These are phyloP conservation scores for Exophiala sideris DNA, from an alignment of 2,329 filamentous ascomycete species.

Conservation along the genomic window DNA sequence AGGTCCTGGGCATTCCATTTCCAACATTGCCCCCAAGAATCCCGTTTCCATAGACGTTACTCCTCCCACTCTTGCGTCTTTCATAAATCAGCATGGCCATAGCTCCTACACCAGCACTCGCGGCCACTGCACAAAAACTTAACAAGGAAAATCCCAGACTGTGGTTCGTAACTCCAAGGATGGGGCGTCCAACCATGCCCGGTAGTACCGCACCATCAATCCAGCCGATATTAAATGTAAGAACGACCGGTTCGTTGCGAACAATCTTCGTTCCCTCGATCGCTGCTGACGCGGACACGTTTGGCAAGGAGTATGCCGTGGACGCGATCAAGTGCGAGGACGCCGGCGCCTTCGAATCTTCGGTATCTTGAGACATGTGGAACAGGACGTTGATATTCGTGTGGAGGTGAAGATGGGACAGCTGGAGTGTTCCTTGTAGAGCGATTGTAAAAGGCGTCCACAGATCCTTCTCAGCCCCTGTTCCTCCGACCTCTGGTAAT, in stretches of 20 bases:
- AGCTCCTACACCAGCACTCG: constrained; percentile 28
- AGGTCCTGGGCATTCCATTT: constrained; percentile 19
- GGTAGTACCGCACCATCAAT: constrained; percentile 36
- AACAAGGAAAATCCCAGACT: constrained; percentile 28
- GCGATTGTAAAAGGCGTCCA: constrained; percentile 87
- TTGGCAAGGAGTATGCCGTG: constrained; percentile 74
- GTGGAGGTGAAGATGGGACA: constrained; percentile 84
- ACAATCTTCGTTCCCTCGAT: constrained; percentile 63
- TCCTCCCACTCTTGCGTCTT: constrained; percentile 26
- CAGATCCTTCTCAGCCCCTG: constrained; percentile 36
- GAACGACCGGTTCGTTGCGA: constrained; percentile 78
- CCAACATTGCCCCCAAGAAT: constrained; percentile 25
- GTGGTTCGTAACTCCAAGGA: constrained; percentile 26
- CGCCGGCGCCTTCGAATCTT: constrained; percentile 33
- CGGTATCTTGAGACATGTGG: constrained; percentile 48
- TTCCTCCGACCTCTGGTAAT: constrained; percentile 18
- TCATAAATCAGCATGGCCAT: constrained; percentile 29
- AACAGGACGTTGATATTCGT: constrained; percentile 86
- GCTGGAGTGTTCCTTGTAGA: constrained; percentile 81
- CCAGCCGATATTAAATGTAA: constrained; percentile 82
- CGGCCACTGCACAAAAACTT: constrained; percentile 28
- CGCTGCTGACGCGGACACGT: constrained; percentile 46
- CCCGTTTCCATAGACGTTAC: constrained; percentile 23
- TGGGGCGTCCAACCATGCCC: constrained; percentile 28
- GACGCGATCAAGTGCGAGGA: constrained; percentile 80